A percentile compares a stretch with the other conserved stretches of the same genome.
These are phyloP conservation scores for Fusarium miscanthi DNA, from an alignment of 2,329 filamentous ascomycete species.

Conservation along the genomic window DNA sequence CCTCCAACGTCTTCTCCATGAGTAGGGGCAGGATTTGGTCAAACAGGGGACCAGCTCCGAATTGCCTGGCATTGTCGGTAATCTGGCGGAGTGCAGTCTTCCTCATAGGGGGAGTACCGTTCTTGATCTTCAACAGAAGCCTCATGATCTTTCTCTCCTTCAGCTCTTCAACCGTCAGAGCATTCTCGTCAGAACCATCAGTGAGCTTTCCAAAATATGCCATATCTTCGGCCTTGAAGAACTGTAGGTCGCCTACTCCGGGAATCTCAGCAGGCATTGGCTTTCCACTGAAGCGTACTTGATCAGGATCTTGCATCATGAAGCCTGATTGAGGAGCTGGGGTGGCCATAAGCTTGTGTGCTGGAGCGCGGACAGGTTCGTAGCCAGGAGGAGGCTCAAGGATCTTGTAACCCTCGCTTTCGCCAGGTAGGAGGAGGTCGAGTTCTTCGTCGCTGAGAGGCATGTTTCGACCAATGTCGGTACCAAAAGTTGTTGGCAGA, in stretches of 20 bases:
- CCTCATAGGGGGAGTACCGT: slow-evolving; percentile 97
- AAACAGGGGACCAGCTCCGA: slow-evolving; percentile 93
- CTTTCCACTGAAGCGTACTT: slow-evolving; percentile 83
- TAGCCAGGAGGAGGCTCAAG: slow-evolving; percentile 92
- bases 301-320: slow-evolving; percentile 97
- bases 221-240: slow-evolving; percentile 99
- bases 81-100: slow-evolving; percentile 97
- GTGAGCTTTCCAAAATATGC: slow-evolving; percentile 98
- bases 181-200: slow-evolving; percentile 91
- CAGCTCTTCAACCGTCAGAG: slow-evolving; percentile 90
- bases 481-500: slow-evolving; percentile 76
- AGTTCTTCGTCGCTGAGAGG: slow-evolving; percentile 93
- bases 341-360: slow-evolving; percentile 79
- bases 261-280: slow-evolving; percentile 95
- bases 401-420: slow-evolving; percentile 91
- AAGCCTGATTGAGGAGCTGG: slow-evolving; percentile 85
- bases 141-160: slow-evolving; percentile 99
- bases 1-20: slow-evolving; percentile 98
- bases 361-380: slow-evolving; percentile 80
- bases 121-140: slow-evolving; percentile 96
- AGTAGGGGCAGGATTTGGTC: slow-evolving; percentile 96
- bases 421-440: slow-evolving; percentile 87
- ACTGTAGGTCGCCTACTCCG: slow-evolving; percentile 94
- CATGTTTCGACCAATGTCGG: slow-evolving; percentile 83
- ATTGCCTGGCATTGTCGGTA: slow-evolving; percentile 96